A percentile compares a stretch with the other conserved stretches of the same genome.
Evolutionary conservation across 2,329 filamentous ascomycete species (phyloP).

Genomic region (Colletotrichum tabaci): DNA sequence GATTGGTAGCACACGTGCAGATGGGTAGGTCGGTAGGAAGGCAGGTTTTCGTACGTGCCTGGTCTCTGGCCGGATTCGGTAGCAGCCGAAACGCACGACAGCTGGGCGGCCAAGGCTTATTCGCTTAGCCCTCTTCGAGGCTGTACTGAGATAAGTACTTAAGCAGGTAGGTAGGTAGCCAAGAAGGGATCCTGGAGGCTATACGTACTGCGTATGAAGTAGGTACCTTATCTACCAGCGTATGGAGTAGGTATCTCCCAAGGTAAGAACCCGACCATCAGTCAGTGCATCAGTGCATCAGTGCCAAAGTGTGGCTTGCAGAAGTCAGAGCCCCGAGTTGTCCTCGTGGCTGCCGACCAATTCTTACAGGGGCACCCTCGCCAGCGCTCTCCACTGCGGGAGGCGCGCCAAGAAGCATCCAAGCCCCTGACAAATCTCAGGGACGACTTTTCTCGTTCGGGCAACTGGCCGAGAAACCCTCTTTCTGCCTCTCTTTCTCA

Average conservation of each 20-base stretch:
- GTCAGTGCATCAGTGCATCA: too few species aligned
- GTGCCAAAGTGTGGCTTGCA: too few species aligned
- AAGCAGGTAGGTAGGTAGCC: too few species aligned
- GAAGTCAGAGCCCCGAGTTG: not conserved
- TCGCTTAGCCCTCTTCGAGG: not conserved
- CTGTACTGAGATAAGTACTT: too few species aligned
- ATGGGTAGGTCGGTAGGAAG: not conserved
- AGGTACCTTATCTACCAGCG: too few species aligned
- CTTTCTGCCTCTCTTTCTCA: not conserved
- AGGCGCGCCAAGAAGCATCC: constrained; percentile 20
- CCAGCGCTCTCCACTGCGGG: not conserved
- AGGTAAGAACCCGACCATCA: too few species aligned
- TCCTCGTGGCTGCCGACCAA: constrained; percentile 6
- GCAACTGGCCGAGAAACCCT: not conserved
- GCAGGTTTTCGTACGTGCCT: not conserved
- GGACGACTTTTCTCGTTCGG: not conserved
- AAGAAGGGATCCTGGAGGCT: too few species aligned
- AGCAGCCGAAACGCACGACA: constrained; percentile 37
- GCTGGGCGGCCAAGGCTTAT: constrained; percentile 30
- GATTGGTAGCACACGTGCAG: not conserved
- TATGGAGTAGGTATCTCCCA: too few species aligned
- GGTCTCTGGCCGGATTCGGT: constrained; percentile 32
- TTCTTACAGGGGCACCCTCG: constrained; percentile 17
- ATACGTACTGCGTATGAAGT: too few species aligned
- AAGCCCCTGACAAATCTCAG: constrained; percentile 36